Evolutionary conservation across 352 stramenopile genomes (phyloP).

Genomic region (Globisporangium acanthophoron): DNA sequence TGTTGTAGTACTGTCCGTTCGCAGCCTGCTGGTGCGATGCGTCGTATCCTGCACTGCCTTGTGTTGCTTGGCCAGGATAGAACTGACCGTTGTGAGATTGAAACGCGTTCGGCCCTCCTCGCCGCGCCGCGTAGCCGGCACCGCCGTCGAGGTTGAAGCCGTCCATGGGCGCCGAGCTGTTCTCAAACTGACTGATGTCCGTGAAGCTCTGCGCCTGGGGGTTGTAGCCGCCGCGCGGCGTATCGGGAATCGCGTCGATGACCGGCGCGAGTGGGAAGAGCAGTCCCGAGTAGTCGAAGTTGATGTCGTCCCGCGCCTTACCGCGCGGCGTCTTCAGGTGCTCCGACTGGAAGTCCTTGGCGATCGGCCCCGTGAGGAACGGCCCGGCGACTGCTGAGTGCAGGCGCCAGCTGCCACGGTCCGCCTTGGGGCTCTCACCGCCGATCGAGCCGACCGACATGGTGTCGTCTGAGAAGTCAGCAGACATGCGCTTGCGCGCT

Average conservation of each 20-base stretch:
- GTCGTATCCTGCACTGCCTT: conserved; percentile 3
- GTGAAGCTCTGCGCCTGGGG: conserved; percentile 18
- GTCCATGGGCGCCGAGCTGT: conserved; percentile 14
- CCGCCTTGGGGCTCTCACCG: conserved; percentile 27
- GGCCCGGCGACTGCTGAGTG: conserved; percentile 24
- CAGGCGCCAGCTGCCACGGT: conserved; percentile 23
- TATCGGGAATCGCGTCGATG: conserved; percentile 21
- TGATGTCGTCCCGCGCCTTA: conserved; percentile 19
- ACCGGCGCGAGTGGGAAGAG: conserved; percentile 31
- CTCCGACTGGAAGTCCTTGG: conserved; percentile 22
- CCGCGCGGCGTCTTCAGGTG: conserved; percentile 25
- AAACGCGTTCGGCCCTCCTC: conserved; percentile 3
- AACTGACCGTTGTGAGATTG: conserved; percentile 10
- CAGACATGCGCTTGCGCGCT: conserved; percentile 14
- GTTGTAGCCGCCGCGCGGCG: conserved; percentile 12
- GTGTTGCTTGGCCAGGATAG: conserved; percentile 2
- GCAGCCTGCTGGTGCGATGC: conserved; percentile 7
- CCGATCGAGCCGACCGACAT: conserved; percentile 25
- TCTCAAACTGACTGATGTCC: conserved; percentile 18
- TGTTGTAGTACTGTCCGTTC: conserved; percentile 7
- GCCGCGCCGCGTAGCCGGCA: conserved; percentile 1
- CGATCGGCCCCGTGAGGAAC: conserved; percentile 35
- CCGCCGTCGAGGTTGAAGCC: conserved; percentile 15
- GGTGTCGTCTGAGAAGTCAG: conserved; percentile 27
- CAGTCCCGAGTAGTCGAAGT: conserved; percentile 26